These are phyloP conservation scores for Sporothrix brasiliensis DNA, from an alignment of 2,329 filamentous ascomycete species.

Conservation along the genomic window DNA sequence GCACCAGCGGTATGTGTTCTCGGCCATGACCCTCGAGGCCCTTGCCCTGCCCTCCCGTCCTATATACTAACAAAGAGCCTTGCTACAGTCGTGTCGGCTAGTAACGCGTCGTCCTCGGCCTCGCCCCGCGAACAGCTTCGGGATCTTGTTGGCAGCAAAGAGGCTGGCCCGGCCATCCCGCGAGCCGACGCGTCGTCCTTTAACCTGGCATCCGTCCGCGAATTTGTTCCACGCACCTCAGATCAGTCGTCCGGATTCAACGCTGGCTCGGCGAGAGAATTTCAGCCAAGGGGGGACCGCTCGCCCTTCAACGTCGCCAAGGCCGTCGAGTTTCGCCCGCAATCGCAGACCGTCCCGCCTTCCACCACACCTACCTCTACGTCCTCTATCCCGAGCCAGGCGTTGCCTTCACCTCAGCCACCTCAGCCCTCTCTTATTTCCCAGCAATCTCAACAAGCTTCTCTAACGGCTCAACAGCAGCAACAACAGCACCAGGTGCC, in stretches of 20 bases:
- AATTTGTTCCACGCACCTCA: conserved; percentile 38
- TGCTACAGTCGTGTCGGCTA: conserved; percentile 30
- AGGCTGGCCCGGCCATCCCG: conserved; percentile 25
- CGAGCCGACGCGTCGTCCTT: conserved; percentile 47
- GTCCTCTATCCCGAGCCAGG: conserved; percentile 27
- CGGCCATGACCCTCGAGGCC: not conserved
- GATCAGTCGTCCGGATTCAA: conserved; percentile 32
- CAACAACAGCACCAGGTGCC: conserved; percentile 24
- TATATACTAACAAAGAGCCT: not conserved
- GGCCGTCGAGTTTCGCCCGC: conserved; percentile 36
- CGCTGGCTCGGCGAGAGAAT: conserved; percentile 31
- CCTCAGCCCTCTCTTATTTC: conserved; percentile 25
- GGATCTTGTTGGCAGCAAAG: conserved; percentile 24
- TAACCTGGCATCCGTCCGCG: conserved; percentile 59
- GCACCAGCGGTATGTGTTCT: conserved; percentile 47
- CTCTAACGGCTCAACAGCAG: not conserved
- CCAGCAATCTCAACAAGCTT: conserved; percentile 19
- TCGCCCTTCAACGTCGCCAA: conserved; percentile 37
- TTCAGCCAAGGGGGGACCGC: conserved; percentile 33
- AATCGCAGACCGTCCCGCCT: conserved; percentile 30
- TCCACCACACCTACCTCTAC: conserved; percentile 29
- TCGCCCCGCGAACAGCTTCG: conserved; percentile 32
- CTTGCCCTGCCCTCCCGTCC: not conserved
- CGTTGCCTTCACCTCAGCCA: conserved; percentile 28
- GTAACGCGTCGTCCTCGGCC: conserved; percentile 33